These are phyloP conservation scores for Puccinia hordei DNA, from an alignment of 1,284 basidiomycete genomes.

Conservation along the genomic window DNA sequence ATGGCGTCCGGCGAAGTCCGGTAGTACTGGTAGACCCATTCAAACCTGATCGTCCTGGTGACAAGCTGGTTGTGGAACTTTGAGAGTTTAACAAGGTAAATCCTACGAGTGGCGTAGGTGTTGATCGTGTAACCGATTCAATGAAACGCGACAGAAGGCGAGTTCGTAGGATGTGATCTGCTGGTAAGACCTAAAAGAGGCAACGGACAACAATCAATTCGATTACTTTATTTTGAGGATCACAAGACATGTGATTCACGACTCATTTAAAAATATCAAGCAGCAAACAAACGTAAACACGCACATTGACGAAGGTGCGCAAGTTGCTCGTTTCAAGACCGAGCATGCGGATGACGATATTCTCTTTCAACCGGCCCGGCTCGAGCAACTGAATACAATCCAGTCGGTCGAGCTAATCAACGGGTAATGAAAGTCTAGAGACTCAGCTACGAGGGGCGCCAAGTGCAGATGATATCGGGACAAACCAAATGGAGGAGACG, in stretches of 20 bases:
- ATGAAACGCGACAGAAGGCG: conserved; percentile 32
- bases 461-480: neutral
- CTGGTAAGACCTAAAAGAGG: conserved; percentile 5
- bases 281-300: neutral
- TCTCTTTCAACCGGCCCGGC: conserved; percentile 15
- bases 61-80: neutral
- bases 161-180: conserved; percentile 4
- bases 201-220: neutral
- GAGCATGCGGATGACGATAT: conserved; percentile 22
- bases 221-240: neutral
- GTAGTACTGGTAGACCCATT: neutral
- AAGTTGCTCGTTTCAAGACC: conserved; percentile 16
- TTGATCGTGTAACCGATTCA: conserved; percentile 19
- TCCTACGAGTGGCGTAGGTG: neutral
- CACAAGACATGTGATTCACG: neutral
- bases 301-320: conserved; percentile 25
- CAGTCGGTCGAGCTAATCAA: conserved; percentile 16
- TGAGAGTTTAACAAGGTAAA: neutral
- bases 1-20: conserved; percentile 8
- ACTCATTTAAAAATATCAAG: neutral
- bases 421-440: neutral
- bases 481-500: conserved; percentile 37
- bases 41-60: neutral
- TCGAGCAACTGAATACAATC: conserved; percentile 14
- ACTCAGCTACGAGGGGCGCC: neutral